Conservation (phyloP, 1,284 basidiomycete genomes). For the Moesziomyces globuligerus region DNA sequence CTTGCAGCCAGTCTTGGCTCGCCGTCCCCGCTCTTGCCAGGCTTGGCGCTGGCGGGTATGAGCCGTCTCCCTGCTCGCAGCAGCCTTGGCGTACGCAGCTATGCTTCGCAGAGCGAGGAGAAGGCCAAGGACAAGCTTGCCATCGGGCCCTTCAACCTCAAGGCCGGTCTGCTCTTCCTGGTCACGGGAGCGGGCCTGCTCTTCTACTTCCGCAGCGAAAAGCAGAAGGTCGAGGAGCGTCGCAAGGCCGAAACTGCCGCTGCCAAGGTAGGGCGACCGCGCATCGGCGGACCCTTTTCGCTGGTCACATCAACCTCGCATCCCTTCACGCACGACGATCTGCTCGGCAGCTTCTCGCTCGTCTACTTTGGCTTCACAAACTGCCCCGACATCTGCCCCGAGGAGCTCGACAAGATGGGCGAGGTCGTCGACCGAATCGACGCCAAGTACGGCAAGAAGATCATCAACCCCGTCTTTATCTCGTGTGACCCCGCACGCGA, state of each 20-base stretch:
- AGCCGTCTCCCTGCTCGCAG: not conserved
- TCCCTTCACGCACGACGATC: slow-evolving; percentile 81
- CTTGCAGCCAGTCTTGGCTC: not conserved
- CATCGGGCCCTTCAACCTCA: slow-evolving; percentile 79
- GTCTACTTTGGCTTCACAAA: slow-evolving; percentile 80
- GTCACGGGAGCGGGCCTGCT: slow-evolving; percentile 83
- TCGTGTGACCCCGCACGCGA: slow-evolving; percentile 96
- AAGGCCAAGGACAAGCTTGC: slow-evolving; percentile 45
- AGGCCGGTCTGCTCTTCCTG: slow-evolving; percentile 83
- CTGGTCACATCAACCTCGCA: slow-evolving; percentile 58
- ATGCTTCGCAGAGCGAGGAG: slow-evolving; percentile 35
- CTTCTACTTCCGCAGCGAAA: slow-evolving; percentile 89
- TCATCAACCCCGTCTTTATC: slow-evolving; percentile 81
- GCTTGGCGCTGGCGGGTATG: not conserved
- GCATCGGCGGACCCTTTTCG: slow-evolving; percentile 88
- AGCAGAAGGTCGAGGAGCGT: slow-evolving; percentile 68
- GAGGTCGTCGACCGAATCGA: slow-evolving; percentile 80
- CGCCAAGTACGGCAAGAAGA: slow-evolving; percentile 68
- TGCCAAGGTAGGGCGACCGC: slow-evolving; percentile 73
- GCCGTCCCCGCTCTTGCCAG: slow-evolving; percentile 10
- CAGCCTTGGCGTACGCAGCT: not conserved
- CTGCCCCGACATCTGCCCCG: slow-evolving; percentile 96
- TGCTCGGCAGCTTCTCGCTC: slow-evolving; percentile 80
- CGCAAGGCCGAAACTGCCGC: slow-evolving; percentile 47
- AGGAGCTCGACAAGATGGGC: slow-evolving; percentile 96